Conservation (phyloP, 768 basidiomycete genomes). For the Pholiota microspora region DNA sequence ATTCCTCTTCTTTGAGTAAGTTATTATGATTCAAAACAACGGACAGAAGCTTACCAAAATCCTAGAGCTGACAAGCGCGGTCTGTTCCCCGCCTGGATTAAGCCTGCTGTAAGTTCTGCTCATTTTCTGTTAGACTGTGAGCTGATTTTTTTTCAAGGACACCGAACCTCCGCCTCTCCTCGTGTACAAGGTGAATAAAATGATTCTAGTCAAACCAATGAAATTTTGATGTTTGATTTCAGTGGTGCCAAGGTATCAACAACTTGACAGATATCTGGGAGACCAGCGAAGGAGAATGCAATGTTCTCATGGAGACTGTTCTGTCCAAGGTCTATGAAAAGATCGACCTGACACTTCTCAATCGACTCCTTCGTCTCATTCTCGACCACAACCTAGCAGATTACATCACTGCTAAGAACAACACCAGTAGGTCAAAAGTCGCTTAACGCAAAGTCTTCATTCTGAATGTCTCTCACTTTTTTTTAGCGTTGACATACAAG, state of each 20-base stretch:
- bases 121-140: not conserved
- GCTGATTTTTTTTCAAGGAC: conserved; percentile 41
- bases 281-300: conserved; percentile 95
- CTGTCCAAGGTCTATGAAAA: conserved; percentile 98
- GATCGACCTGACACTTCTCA: conserved; percentile 94
- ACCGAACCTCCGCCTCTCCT: conserved; percentile 95
- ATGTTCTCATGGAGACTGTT: conserved; percentile 98
- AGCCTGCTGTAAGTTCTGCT: conserved; percentile 64
- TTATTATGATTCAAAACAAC: not conserved
- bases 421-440: conserved; percentile 56
- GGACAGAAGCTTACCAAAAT: not conserved
- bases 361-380: conserved; percentile 92
- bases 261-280: conserved; percentile 99
- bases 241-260: conserved; percentile 99
- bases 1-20: conserved; percentile 94
- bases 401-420: conserved; percentile 99
- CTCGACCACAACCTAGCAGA: conserved; percentile 98
- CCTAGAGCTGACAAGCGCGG: conserved; percentile 89
- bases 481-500: conserved; percentile 81
- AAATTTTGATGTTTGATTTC: not conserved
- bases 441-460: not conserved
- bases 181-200: conserved; percentile 72
- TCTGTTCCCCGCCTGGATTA: conserved; percentile 98
- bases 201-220: not conserved
- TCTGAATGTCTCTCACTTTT: not conserved